Conservation (phyloP, 2,329 filamentous ascomycete genomes). For the Ilyonectria destructans region DNA sequence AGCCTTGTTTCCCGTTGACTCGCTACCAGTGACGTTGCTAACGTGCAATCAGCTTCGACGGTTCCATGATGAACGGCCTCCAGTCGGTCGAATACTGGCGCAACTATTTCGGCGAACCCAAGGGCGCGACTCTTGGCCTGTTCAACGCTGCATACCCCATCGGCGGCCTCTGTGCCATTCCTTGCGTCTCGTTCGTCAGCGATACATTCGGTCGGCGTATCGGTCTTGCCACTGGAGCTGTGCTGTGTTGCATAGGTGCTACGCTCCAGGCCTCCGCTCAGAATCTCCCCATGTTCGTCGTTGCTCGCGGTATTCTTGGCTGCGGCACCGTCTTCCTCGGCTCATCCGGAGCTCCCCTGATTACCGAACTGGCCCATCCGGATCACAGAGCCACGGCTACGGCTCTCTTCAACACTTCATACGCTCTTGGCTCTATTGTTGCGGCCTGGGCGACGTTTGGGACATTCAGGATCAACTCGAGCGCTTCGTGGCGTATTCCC, state of each 20-base stretch:
- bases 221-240: slow-evolving; percentile 6
- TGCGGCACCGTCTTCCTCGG: slow-evolving; percentile 15
- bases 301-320: slow-evolving; percentile 23
- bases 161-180: slow-evolving; percentile 9
- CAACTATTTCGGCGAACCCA: slow-evolving; percentile 17
- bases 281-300: slow-evolving; percentile 29
- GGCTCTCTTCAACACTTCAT: slow-evolving; percentile 24
- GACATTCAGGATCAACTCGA: slow-evolving; percentile 19
- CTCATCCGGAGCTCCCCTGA: slow-evolving; percentile 14
- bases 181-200: slow-evolving; percentile 5
- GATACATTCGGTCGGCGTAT: slow-evolving; percentile 10
- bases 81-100: slow-evolving; percentile 8
- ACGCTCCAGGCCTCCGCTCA: slow-evolving; percentile 14
- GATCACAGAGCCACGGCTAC: slow-evolving; percentile 16
- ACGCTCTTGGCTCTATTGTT: slow-evolving; percentile 25
- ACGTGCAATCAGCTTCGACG: slow-evolving; percentile 1
- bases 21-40: background rate
- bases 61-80: slow-evolving; percentile 17
- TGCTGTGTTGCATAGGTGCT: slow-evolving; percentile 19
- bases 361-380: slow-evolving; percentile 26
- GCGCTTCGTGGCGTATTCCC: slow-evolving; percentile 29
- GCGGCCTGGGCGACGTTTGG: slow-evolving; percentile 30
- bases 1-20: background rate
- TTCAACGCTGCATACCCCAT: slow-evolving; percentile 20
- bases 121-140: slow-evolving; percentile 14